These are phyloP conservation scores for Scheffersomyces titani DNA, from an alignment of 1,139 yeast species.

Conservation along the genomic window DNA sequence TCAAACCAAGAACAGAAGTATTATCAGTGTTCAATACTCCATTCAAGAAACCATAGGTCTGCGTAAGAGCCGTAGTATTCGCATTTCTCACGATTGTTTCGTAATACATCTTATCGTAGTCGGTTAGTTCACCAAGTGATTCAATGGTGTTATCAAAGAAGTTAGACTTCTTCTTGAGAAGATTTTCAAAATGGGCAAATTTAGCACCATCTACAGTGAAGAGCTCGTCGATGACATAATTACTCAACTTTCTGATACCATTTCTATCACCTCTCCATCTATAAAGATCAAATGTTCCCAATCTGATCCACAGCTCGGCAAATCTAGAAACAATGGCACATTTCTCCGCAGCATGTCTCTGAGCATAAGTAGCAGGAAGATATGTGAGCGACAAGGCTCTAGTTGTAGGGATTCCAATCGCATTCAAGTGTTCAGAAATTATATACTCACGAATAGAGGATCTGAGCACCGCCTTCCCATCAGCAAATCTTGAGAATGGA, in stretches of 20 bases:
- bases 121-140: constrained; percentile 45
- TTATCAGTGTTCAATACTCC: constrained; percentile 96
- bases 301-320: constrained; percentile 83
- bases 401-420: constrained; percentile 84
- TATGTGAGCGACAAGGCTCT: constrained; percentile 74
- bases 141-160: constrained; percentile 19
- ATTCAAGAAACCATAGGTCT: constrained; percentile 86
- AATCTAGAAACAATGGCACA: constrained; percentile 86
- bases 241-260: constrained; percentile 64
- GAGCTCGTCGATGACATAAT: constrained; percentile 71
- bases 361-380: constrained; percentile 77
- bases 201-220: constrained; percentile 40
- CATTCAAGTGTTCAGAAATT: constrained; percentile 77
- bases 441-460: constrained; percentile 87
- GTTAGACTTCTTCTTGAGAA: constrained; percentile 16
- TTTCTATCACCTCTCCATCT: constrained; percentile 70
- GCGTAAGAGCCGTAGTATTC: constrained; percentile 79
- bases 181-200: constrained; percentile 35
- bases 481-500: constrained; percentile 92
- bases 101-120: constrained; percentile 70
- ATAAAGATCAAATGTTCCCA: constrained; percentile 89
- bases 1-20: constrained; percentile 80
- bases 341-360: constrained; percentile 68
- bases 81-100: constrained; percentile 78
- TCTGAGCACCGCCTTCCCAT: constrained; percentile 90